phyloP scores from a whole-genome alignment of 1,284 basidiomycete species.

The Ganoderma meredithae region DNA sequence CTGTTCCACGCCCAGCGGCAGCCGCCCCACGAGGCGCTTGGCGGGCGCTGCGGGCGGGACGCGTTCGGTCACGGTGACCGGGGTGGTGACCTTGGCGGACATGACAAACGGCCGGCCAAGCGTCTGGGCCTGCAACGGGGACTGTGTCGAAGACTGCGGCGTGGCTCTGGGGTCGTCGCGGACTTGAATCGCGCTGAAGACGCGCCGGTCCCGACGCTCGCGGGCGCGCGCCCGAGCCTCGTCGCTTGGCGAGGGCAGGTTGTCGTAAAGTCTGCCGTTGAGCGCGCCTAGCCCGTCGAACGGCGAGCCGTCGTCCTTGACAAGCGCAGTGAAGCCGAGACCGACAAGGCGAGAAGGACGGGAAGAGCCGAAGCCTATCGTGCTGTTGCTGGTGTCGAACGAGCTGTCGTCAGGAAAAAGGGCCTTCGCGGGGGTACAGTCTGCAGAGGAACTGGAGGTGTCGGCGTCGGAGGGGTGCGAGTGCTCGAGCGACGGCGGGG shows the following conservation, averaged over 20 bases:
- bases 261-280: constrained; percentile 10
- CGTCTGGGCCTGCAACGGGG: neutral
- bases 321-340: constrained; percentile 35
- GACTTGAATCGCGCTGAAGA: constrained; percentile 2
- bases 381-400: constrained; percentile 4
- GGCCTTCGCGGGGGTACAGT: constrained; percentile 6
- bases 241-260: constrained; percentile 18
- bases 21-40: constrained; percentile 7
- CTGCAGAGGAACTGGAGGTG: constrained; percentile 3
- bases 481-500: constrained; percentile 28
- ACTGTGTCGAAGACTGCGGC: neutral
- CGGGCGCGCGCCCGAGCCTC: constrained; percentile 14
- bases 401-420: neutral
- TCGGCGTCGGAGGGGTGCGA: constrained; percentile 18
- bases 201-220: constrained; percentile 10
- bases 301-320: constrained; percentile 33
- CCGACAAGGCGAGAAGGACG: constrained; percentile 25
- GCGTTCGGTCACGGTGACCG: constrained; percentile 7
- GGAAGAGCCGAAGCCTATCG: neutral
- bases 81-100: constrained; percentile 8
- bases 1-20: constrained; percentile 3
- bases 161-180: neutral
- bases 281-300: constrained; percentile 38
- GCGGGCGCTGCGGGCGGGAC: constrained; percentile 8
- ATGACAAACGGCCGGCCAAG: neutral